A percentile compares a stretch with the other conserved stretches of the same genome.
Evolutionary conservation across 176 grass and related monocot species (phyloP).

Genomic region (Oryza rufipogon): DNA sequence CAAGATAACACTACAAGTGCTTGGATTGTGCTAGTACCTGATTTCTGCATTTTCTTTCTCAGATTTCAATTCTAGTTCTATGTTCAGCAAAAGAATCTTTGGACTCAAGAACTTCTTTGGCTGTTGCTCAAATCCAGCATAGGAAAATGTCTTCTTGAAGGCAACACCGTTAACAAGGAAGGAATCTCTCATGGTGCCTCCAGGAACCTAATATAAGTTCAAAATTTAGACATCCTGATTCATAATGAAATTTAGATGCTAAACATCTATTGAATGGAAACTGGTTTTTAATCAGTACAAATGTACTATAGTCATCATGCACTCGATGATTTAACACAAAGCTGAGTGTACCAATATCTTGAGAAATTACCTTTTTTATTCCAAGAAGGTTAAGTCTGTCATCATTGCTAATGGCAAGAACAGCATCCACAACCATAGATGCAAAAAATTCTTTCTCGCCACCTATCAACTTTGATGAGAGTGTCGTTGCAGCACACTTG

Average conservation of each 20-base stretch:
- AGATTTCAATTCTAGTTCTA: constrained; percentile 80
- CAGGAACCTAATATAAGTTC: constrained; percentile 56
- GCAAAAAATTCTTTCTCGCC: constrained; percentile 97
- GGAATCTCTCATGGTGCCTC: constrained; percentile 84
- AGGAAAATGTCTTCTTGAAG: constrained; percentile 90
- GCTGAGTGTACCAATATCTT: background rate
- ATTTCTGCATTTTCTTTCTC: constrained; percentile 97
- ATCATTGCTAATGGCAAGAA: constrained; percentile 72
- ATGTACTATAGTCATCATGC: background rate
- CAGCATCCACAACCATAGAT: constrained; percentile 92
- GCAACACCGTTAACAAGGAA: constrained; percentile 87
- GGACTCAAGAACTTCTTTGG: constrained; percentile 79
- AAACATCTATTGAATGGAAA: background rate
- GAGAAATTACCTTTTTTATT: constrained; percentile 51
- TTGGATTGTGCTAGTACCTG: constrained; percentile 46
- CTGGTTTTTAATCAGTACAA: background rate
- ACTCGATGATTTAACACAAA: background rate
- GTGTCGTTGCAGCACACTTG: constrained; percentile 93
- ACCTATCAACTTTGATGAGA: constrained; percentile 88
- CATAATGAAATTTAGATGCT: background rate
- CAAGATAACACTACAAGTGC: background rate
- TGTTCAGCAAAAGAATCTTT: constrained; percentile 80
- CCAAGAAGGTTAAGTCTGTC: background rate
- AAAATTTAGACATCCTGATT: background rate
- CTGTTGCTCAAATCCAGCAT: constrained; percentile 88